Conservation (phyloP, 2,329 filamentous ascomycete genomes). For the Gremmenia infestans region DNA sequence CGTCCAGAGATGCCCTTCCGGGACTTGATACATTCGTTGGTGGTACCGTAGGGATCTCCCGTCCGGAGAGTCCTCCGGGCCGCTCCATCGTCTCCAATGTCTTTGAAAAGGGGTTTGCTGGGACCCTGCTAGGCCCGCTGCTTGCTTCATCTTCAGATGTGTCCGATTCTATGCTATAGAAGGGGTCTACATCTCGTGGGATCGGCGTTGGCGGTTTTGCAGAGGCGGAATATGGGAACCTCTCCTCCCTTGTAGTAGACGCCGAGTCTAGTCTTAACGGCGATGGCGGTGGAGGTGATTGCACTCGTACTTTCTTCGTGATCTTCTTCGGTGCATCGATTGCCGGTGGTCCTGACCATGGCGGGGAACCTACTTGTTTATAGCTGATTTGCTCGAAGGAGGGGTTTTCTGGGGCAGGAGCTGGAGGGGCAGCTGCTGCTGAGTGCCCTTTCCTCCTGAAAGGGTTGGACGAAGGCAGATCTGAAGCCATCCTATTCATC, state of each 20-base stretch:
- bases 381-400: slow-evolving; percentile 16
- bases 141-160: slow-evolving; percentile 25
- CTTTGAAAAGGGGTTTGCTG: slow-evolving; percentile 53
- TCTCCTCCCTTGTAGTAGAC: slow-evolving; percentile 29
- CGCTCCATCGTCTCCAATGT: slow-evolving; percentile 48
- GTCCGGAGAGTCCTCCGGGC: slow-evolving; percentile 24
- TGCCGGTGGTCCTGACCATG: slow-evolving; percentile 6
- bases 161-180: slow-evolving; percentile 30
- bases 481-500: slow-evolving; percentile 25
- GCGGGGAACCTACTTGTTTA: slow-evolving; percentile 11
- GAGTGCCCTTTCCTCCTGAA: slow-evolving; percentile 28
- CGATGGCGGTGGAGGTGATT: slow-evolving; percentile 56
- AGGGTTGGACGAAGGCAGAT: slow-evolving; percentile 31
- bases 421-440: slow-evolving; percentile 5
- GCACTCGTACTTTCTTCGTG: slow-evolving; percentile 60
- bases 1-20: slow-evolving; percentile 54
- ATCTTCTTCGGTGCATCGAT: slow-evolving; percentile 22
- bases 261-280: slow-evolving; percentile 46
- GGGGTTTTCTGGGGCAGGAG: slow-evolving; percentile 13
- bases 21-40: slow-evolving; percentile 25
- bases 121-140: slow-evolving; percentile 26
- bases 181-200: slow-evolving; percentile 32
- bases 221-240: slow-evolving; percentile 12
- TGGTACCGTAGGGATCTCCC: slow-evolving; percentile 13
- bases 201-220: slow-evolving; percentile 25